A percentile compares a stretch with the other conserved stretches of the same genome.
Evolutionary conservation across 257 asterid genomes (phyloP).

Genomic region (Solanum pennellii): DNA sequence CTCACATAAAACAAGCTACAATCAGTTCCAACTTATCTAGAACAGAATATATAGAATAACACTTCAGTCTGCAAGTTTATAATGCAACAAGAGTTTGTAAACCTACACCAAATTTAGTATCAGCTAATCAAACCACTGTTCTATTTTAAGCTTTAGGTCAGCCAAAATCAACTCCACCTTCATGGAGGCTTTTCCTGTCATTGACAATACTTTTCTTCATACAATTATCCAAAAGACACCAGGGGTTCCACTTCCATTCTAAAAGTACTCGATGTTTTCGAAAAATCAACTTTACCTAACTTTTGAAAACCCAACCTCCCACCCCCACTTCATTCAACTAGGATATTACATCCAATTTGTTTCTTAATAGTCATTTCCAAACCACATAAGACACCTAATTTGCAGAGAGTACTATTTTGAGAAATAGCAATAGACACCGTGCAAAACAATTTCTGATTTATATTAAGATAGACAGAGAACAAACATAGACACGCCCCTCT

Average conservation of each 20-base stretch:
- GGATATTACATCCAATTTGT: neutral
- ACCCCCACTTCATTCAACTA: neutral
- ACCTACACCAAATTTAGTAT: neutral
- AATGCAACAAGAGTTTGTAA: neutral
- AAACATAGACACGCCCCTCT: neutral
- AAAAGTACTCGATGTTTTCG: neutral
- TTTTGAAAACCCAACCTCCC: neutral
- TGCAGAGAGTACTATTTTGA: neutral
- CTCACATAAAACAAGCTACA: neutral
- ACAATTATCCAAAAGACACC: neutral
- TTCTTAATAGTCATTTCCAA: neutral
- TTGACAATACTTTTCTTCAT: neutral
- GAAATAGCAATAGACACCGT: neutral
- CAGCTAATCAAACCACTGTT: neutral
- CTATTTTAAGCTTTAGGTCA: neutral
- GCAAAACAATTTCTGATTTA: neutral
- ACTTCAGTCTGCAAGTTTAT: neutral
- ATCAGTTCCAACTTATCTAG: neutral
- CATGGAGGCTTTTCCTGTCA: neutral
- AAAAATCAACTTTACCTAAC: neutral
- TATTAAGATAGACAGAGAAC: neutral
- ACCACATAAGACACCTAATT: neutral
- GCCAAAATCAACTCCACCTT: neutral
- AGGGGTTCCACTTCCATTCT: neutral
- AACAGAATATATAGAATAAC: neutral